Conservation (phyloP, 495 filamentous ascomycete genomes). For the Lichenothelia convexa region DNA sequence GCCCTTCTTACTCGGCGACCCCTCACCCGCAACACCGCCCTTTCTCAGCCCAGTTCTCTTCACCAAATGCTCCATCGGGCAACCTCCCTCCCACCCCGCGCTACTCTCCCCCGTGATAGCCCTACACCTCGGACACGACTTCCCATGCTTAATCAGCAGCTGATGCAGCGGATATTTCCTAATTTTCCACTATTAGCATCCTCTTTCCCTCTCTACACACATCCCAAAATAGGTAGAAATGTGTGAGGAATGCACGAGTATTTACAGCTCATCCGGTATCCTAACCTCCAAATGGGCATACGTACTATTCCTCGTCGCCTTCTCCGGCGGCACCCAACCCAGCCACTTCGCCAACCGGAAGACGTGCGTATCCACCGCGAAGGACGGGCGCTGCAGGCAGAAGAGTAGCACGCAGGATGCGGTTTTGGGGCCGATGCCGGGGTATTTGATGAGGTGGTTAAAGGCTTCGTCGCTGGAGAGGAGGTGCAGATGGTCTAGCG, state of each 20-base stretch:
- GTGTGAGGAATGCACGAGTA: too few species aligned
- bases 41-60: conserved; percentile 21
- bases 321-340: conserved; percentile 55
- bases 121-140: conserved; percentile 58
- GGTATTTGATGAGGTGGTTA: conserved; percentile 51
- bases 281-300: conserved; percentile 67
- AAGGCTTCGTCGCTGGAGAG: conserved; percentile 52
- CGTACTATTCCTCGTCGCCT: conserved; percentile 46
- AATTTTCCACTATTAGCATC: too few species aligned
- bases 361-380: conserved; percentile 30
- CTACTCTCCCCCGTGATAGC: conserved; percentile 27
- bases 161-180: conserved; percentile 87
- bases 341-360: conserved; percentile 65
- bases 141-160: conserved; percentile 73
- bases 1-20: conserved; percentile 8
- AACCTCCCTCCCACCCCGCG: conserved; percentile 23
- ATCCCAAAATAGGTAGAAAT: too few species aligned
- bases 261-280: conserved; percentile 63
- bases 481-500: conserved; percentile 60
- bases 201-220: too few species aligned
- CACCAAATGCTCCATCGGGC: conserved; percentile 27
- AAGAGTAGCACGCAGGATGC: conserved; percentile 53
- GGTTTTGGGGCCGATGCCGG: conserved; percentile 83
- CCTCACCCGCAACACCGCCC: conserved; percentile 7
- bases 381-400: conserved; percentile 27